These are phyloP conservation scores for Aspergillus coremiiformis DNA, from an alignment of 495 filamentous ascomycete species.

Conservation along the genomic window DNA sequence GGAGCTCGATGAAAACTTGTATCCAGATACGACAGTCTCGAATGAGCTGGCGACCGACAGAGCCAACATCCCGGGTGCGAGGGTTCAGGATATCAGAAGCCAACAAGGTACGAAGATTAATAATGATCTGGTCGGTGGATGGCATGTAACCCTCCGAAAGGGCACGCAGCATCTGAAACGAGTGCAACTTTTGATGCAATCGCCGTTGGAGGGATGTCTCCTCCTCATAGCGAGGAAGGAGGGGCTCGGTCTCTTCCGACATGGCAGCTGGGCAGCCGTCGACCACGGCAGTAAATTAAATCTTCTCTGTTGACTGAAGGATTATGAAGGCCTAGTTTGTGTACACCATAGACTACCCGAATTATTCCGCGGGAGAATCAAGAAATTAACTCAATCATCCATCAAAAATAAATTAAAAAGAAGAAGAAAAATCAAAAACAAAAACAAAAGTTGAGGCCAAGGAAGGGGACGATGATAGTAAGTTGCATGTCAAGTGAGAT, in stretches of 20 bases:
- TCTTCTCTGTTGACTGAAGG: not conserved
- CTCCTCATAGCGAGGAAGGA: slow-evolving; percentile 78
- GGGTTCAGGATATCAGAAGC: slow-evolving; percentile 72
- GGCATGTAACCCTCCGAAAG: slow-evolving; percentile 85
- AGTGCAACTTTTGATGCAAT: slow-evolving; percentile 80
- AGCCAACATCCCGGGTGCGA: slow-evolving; percentile 65
- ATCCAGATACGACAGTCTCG: slow-evolving; percentile 68
- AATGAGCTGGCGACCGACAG: slow-evolving; percentile 64
- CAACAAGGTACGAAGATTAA: slow-evolving; percentile 74
- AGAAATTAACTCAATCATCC: not conserved
- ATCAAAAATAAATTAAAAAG: no score
- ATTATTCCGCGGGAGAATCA: not conserved
- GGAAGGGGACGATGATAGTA: not conserved
- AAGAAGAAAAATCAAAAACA: no score
- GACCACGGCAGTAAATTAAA: not conserved
- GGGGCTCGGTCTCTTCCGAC: slow-evolving; percentile 61
- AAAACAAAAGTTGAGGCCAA: not conserved
- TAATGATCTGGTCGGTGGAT: slow-evolving; percentile 73
- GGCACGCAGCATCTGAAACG: slow-evolving; percentile 84
- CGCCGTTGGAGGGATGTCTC: slow-evolving; percentile 70
- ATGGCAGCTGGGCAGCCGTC: slow-evolving; percentile 22
- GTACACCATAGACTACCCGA: not conserved
- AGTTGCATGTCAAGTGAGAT: not conserved
- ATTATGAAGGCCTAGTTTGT: not conserved
- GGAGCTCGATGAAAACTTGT: slow-evolving; percentile 63